Base-by-base conservation (phyloP, 768 basidiomycete genomes). In the Mrakia frigida region DNA sequence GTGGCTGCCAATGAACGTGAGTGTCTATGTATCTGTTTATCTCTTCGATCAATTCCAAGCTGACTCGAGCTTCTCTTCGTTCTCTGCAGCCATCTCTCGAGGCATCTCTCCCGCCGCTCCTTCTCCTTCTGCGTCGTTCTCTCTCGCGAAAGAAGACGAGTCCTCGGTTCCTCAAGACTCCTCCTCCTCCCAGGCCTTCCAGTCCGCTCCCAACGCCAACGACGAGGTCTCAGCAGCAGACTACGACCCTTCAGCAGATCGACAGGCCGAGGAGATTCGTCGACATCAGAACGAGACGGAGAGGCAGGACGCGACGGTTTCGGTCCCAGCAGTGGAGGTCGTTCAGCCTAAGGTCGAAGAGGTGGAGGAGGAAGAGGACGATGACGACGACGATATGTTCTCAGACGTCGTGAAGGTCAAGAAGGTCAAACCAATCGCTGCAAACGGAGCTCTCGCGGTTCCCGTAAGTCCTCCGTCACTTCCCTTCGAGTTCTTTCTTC, bases 361-460 rank as follows among this genome's bases (percentile, higher is more conserved):
- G 37, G 81, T 80, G 33, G 75, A 70, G 21, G 88, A 87, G 3
- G 90, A 90, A 16, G 92, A 91, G 11, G 92, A 92, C 18, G 92
- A 93, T 3, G 92, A 94, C 50, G 87, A 96, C 0, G 93, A 96
- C 78, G 96, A 98, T 82, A 98, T 99, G 94, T 98, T 98, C 80
- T 90, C 93, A 33, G 82, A 82, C 28, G 78, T 87, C 79, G 88
- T 87, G 82, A 82, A 84, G 59, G 82, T 83, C 79, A 87, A 86
- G 81, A 89, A 88, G 76, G 59, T 79, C 16, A 82, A 79, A 70
- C 56, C 80, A 35, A 71, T 70, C 50, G 9, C 74, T 60, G 31
- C 80, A 73, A 81, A 90, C 88, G 85, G 37, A 68, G 10, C 37
- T 43, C 65, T 68, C 65, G 65, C 65, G 3, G 39, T 68, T 37